Base-by-base conservation (phyloP, 1,284 basidiomycete species). In the Porodaedalea pini region DNA sequence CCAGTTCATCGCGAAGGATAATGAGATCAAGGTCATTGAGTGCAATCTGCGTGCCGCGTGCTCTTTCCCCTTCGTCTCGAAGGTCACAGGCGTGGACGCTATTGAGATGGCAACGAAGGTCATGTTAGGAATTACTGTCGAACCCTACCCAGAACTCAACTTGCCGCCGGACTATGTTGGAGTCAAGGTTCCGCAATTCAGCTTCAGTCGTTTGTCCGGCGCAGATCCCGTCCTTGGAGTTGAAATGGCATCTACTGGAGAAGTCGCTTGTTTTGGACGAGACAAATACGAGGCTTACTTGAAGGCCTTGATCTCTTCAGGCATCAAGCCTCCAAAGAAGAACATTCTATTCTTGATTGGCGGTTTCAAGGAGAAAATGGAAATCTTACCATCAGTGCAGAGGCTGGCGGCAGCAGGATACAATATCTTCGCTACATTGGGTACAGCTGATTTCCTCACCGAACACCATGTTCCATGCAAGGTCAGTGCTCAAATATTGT, bases 21-120 rank as follows among this genome's bases (percentile, higher is more conserved):
- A 98, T 77, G 96, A 98, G 73, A 98, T 98, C 82, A 98, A 99
- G 82, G 96, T 99, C 66, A 99, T 99, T 71, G 96, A 99, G 73
- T 99, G 96, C 76, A 99, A 99, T 74, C 80, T 99, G 39, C 93
- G 96, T 61, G 97, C 97, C 2, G 95, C 96, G 27, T 86, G 97
- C 60, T 98, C 96, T n/a, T 98, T 98, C 86, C 96, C 97, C 55
- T 99, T 99, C 78, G 96, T 99, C 44, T 96, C 93, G 37, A 99
- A 99, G 76, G 95, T 98, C 60, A 98, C 96, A 4, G 94, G 94
- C 34, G 81, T 98, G 64, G 95, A 99, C 69, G 95, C 95, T 2
- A 98, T 99, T 65, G 94, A 98, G 76, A 87, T 98, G 82, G 96
- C 96, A 25, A 99, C 97, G 56, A 97, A 97, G 71, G 94, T 97